phyloP scores from a whole-genome alignment of 1,139 yeast genomes.

The Yamadazyma mexicana region DNA sequence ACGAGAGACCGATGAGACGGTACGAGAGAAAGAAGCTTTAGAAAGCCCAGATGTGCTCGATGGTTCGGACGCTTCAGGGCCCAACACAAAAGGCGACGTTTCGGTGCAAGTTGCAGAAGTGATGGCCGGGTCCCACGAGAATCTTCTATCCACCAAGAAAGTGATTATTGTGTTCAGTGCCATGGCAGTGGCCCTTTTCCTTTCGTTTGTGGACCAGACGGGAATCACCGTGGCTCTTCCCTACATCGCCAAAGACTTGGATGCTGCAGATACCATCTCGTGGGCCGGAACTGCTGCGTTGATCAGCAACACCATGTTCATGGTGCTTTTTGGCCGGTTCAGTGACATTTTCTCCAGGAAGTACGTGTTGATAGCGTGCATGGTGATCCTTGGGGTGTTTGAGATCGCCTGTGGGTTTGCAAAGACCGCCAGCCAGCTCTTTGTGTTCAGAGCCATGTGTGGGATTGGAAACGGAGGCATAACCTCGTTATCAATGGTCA shows the following conservation, averaged over 20 bases:
- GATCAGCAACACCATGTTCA: constrained; percentile 44
- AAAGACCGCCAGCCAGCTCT: constrained; percentile 39
- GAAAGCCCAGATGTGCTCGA: background rate
- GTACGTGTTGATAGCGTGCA: constrained; percentile 30
- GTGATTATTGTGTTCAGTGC: constrained; percentile 26
- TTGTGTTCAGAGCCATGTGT: constrained; percentile 42
- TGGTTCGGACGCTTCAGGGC: too few relatives aligned
- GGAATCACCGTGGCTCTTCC: constrained; percentile 45
- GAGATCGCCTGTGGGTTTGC: constrained; percentile 45
- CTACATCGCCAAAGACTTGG: constrained; percentile 36
- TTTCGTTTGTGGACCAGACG: constrained; percentile 39
- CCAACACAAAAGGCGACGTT: background rate
- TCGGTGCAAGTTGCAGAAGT: background rate
- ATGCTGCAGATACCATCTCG: constrained; percentile 38
- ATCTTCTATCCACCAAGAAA: constrained; percentile 25
- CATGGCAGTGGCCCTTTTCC: constrained; percentile 29
- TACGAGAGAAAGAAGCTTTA: background rate
- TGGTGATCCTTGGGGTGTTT: constrained; percentile 32
- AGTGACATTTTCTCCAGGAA: constrained; percentile 47
- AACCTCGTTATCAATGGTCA: constrained; percentile 42
- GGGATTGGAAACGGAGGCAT: constrained; percentile 47
- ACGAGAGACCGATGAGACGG: too few relatives aligned
- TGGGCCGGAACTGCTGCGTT: constrained; percentile 52
- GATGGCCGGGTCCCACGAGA: constrained; percentile 25
- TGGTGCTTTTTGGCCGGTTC: constrained; percentile 38